Evolutionary conservation across 2,329 filamentous ascomycete species (phyloP), one percentile per base, ranked within the genome.

Genomic region (Alternaria sp.): DNA sequence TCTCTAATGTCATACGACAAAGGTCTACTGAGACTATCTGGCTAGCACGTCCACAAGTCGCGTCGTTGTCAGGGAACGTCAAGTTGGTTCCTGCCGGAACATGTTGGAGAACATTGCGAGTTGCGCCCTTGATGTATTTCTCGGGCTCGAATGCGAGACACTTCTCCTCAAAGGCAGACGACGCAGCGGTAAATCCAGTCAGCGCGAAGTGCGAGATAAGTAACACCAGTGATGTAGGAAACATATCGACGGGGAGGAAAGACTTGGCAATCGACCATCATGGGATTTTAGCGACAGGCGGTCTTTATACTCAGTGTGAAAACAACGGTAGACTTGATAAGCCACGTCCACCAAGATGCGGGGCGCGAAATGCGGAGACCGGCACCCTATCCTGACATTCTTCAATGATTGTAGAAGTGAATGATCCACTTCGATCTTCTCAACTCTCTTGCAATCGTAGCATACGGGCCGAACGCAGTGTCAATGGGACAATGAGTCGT

Each of bases 1-100:
- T 79, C 10, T 75, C 77, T 56, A 85, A 76, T 3, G 80, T 77
- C 21, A 84, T 70, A 9, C 83, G 80, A 62, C 83, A 85, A 6
- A 83, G 26, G 55, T 81, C 78, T 1, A 69, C 72, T 3, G 77
- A 64, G 8, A 83, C 79, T 1, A 67, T 28, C 61, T 83, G 82
- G 17, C 57, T 77, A 1, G 72, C 59, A 40, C 71, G 73, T 15
- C 57, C 67, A 55, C 82, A 84, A 17, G 73, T 77, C 23, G 75
- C 65, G 6, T 77, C 73, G 47, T 81, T 80, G 66, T 82, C 78
- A 13, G 75, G 67, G 36, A 83, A 72, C 3, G 72, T 73, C 15
- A 83, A 56, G 23, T 80, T 83, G 0, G 79, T 82, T 11, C 77
- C 76, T 6, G 75, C 76, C 5, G 74, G 19, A 1, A 83, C 71